phyloP scores from a whole-genome alignment of 2,329 filamentous ascomycete species.

The Tolypocladium cylindrosporum region DNA sequence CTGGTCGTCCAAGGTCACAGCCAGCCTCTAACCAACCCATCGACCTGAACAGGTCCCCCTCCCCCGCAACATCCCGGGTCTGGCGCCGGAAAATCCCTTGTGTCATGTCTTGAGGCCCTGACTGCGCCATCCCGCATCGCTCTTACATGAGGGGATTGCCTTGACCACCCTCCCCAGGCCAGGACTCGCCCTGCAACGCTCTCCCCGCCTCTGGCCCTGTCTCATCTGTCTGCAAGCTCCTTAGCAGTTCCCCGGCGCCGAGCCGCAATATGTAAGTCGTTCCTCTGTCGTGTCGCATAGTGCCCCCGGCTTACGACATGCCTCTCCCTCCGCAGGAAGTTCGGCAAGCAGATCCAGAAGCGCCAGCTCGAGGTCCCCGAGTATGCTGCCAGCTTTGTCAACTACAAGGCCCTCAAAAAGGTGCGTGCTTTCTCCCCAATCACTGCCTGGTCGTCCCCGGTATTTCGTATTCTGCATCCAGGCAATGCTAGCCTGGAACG shows the following conservation, averaged over 20 bases:
- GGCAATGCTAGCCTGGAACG: background rate
- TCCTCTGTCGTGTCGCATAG: background rate
- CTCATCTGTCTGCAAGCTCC: background rate
- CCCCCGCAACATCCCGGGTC: conserved; percentile 3
- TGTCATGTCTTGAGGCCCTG: conserved; percentile 5
- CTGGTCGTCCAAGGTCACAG: background rate
- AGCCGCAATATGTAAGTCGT: conserved; percentile 25
- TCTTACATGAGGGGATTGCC: conserved; percentile 11
- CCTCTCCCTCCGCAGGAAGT: conserved; percentile 62
- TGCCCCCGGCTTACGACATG: conserved; percentile 3
- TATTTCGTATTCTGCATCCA: background rate
- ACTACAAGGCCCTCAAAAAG: conserved; percentile 99
- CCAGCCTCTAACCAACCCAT: background rate
- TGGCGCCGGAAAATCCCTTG: conserved; percentile 2
- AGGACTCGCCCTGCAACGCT: conserved; percentile 1
- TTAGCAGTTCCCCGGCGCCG: conserved; percentile 1
- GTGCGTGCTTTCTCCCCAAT: conserved; percentile 31
- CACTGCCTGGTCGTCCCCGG: background rate
- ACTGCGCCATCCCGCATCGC: conserved; percentile 10
- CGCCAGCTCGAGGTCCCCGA: conserved; percentile 97
- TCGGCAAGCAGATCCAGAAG: conserved; percentile 99
- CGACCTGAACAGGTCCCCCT: background rate
- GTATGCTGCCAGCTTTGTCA: conserved; percentile 98
- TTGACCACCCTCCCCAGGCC: conserved; percentile 6
- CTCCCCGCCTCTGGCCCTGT: conserved; percentile 2